Percentiles rank a stretch among this genome's conserved stretches.
phyloP scores from a whole-genome alignment of 768 basidiomycete species.

The Phanerochaete carnosa region DNA sequence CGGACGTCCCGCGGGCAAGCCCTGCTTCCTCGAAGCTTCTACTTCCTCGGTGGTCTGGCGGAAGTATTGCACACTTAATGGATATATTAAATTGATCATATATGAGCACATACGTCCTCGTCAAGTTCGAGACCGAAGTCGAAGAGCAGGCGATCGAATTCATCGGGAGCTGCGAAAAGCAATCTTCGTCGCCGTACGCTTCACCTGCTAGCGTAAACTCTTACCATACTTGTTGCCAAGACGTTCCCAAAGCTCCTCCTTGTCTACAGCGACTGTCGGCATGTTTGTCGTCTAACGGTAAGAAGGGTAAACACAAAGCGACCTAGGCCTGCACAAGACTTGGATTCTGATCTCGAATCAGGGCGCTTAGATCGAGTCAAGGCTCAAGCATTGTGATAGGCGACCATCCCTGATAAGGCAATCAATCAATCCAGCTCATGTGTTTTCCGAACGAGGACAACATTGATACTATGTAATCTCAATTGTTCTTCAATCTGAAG shows the following conservation, averaged over 20 bases:
- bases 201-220: slow-evolving; percentile 15
- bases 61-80: background rate
- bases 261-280: slow-evolving; percentile 97
- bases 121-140: slow-evolving; percentile 97
- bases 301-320: background rate
- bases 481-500: slow-evolving; percentile 3
- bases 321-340: background rate
- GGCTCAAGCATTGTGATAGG: slow-evolving; percentile 2
- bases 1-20: slow-evolving; percentile 80
- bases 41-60: slow-evolving; percentile 92
- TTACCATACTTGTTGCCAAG: slow-evolving; percentile 82
- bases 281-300: slow-evolving; percentile 34
- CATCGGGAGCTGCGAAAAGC: slow-evolving; percentile 70
- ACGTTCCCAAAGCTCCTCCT: slow-evolving; percentile 87
- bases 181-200: background rate
- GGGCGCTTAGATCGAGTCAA: slow-evolving; percentile 4
- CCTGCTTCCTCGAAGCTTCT: slow-evolving; percentile 76
- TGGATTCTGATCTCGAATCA: background rate
- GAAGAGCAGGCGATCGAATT: slow-evolving; percentile 94
- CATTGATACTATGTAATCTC: background rate
- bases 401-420: background rate
- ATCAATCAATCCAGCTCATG: background rate
- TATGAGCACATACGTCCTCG: slow-evolving; percentile 72
- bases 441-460: background rate
- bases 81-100: background rate